phyloP scores from a whole-genome alignment of 805 yeast species.

The Candida koratica region DNA sequence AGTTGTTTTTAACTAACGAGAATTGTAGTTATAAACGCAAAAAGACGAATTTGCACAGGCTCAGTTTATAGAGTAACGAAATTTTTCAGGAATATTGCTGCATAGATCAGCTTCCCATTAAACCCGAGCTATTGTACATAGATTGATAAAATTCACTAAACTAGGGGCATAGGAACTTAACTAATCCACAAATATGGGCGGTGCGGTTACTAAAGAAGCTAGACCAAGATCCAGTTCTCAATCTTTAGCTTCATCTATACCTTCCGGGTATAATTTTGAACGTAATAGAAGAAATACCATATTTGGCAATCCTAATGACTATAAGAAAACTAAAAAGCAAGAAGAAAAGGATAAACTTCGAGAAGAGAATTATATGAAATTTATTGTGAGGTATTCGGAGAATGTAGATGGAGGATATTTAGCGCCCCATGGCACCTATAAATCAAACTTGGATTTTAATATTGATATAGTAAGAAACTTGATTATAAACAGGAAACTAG shows the following conservation, averaged over 20 bases:
- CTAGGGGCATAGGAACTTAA: no score
- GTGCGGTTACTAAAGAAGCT: conserved; percentile 41
- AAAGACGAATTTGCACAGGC: no score
- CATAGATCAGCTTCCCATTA: no score
- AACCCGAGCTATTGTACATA: conserved; percentile 2
- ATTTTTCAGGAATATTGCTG: no score
- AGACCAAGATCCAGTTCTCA: conserved; percentile 28
- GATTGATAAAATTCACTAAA: conserved; percentile 1
- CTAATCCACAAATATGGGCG: conserved; percentile 34
- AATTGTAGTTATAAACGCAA: no score
- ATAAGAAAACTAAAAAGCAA: conserved; percentile 26
- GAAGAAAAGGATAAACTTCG: conserved; percentile 52
- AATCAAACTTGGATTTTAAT: conserved; percentile 70
- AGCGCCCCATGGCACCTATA: conserved; percentile 89
- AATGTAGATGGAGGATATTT: conserved; percentile 91
- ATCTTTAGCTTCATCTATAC: conserved; percentile 12
- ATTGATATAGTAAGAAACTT: conserved; percentile 67
- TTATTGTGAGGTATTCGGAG: conserved; percentile 60
- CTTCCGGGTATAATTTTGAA: conserved; percentile 2
- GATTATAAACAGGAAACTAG: conserved; percentile 65
- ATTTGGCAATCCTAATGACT: conserved; percentile 15
- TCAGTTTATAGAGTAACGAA: no score
- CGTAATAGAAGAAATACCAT: conserved; percentile 13
- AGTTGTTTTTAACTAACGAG: no score
- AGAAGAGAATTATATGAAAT: conserved; percentile 52